These are phyloP conservation scores for Taphrina betulina DNA, from an alignment of 1,139 yeast species.

Conservation along the genomic window DNA sequence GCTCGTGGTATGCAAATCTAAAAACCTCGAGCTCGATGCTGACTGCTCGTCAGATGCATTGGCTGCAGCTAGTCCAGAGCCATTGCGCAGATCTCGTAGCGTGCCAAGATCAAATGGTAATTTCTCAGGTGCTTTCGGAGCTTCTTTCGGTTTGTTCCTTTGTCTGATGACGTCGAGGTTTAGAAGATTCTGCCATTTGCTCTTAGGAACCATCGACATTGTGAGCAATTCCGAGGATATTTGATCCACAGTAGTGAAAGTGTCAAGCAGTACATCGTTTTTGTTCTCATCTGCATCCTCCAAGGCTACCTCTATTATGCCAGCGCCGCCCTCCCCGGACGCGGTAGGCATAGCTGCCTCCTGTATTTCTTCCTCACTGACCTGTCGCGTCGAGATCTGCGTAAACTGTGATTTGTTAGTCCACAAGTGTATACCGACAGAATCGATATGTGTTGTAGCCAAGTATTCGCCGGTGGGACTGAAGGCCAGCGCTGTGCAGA, in stretches of 20 bases:
- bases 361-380: slow-evolving; percentile 63
- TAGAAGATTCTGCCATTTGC: slow-evolving; percentile 72
- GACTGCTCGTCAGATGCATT: not conserved
- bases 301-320: slow-evolving; percentile 77
- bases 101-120: slow-evolving; percentile 70
- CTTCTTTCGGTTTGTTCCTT: slow-evolving; percentile 86
- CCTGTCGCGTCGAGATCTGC: slow-evolving; percentile 59
- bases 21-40: slow-evolving; percentile 1
- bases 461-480: slow-evolving; percentile 88
- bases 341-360: slow-evolving; percentile 66
- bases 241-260: slow-evolving; percentile 63
- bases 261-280: slow-evolving; percentile 41
- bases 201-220: slow-evolving; percentile 71
- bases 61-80: slow-evolving; percentile 31
- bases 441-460: slow-evolving; percentile 90
- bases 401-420: slow-evolving; percentile 83
- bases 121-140: slow-evolving; percentile 79
- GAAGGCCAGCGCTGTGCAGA: slow-evolving; percentile 75
- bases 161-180: slow-evolving; percentile 77
- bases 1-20: slow-evolving; percentile 4
- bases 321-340: slow-evolving; percentile 79
- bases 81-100: slow-evolving; percentile 33
- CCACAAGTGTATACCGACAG: slow-evolving; percentile 91
- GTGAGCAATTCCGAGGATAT: slow-evolving; percentile 65
- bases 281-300: slow-evolving; percentile 40